These are phyloP conservation scores for Fusarium sarcochroum DNA, from an alignment of 2,329 filamentous ascomycete species.

Conservation along the genomic window DNA sequence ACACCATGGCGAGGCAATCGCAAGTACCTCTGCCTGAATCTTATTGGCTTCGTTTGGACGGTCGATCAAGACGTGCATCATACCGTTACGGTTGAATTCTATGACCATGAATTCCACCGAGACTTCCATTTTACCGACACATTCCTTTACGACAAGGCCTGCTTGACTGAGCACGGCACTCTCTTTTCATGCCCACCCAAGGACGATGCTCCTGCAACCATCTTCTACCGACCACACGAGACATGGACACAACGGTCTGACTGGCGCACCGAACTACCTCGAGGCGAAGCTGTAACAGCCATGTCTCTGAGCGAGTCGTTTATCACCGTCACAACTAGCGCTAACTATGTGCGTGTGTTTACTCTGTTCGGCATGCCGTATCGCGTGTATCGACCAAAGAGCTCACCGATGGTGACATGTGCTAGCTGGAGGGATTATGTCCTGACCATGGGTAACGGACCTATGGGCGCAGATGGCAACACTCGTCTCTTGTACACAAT, in stretches of 20 bases:
- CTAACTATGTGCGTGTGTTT: slow-evolving; percentile 92
- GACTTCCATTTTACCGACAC: slow-evolving; percentile 99
- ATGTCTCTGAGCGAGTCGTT: slow-evolving; percentile 94
- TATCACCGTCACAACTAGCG: slow-evolving; percentile 87
- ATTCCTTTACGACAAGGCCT: slow-evolving; percentile 96
- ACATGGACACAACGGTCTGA: slow-evolving; percentile 93
- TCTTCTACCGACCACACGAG: slow-evolving; percentile 98
- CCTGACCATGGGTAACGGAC: slow-evolving; percentile 94
- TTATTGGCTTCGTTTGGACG: slow-evolving; percentile 96
- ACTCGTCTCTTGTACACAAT: slow-evolving; percentile 90
- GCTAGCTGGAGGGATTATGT: slow-evolving; percentile 96
- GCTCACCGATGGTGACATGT: slow-evolving; percentile 89
- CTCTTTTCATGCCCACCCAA: slow-evolving; percentile 86
- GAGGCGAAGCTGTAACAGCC: slow-evolving; percentile 86
- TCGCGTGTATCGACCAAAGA: slow-evolving; percentile 92
- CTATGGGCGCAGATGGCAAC: slow-evolving; percentile 82
- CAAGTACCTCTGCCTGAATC: slow-evolving; percentile 92
- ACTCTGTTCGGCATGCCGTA: slow-evolving; percentile 93
- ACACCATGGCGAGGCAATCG: slow-evolving; percentile 97
- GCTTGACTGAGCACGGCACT: slow-evolving; percentile 85
- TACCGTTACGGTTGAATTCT: slow-evolving; percentile 97
- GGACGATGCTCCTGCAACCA: slow-evolving; percentile 76
- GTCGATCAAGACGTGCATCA: slow-evolving; percentile 94
- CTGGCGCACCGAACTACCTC: slow-evolving; percentile 90
- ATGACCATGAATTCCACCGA: slow-evolving; percentile 90